Percentiles rank a stretch among this genome's conserved stretches.
phyloP scores from a whole-genome alignment of 352 stramenopile genomes.

The Phytophthora aleatoria region DNA sequence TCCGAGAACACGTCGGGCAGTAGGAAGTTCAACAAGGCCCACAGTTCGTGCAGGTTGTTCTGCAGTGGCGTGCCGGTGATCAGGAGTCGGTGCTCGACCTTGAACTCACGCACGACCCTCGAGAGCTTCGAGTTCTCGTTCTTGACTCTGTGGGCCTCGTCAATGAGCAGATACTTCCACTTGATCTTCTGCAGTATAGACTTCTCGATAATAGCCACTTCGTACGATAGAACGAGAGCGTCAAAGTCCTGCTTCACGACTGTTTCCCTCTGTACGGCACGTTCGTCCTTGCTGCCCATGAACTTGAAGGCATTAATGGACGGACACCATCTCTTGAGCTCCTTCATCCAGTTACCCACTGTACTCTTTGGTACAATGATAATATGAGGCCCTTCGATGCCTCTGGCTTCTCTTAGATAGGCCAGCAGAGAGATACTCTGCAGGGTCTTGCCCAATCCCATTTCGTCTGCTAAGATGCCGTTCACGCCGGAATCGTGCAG shows the following conservation, averaged over 20 bases:
- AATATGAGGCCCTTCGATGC: constrained; percentile 96
- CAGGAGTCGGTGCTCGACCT: constrained; percentile 94
- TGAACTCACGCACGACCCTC: constrained; percentile 84
- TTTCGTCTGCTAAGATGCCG: constrained; percentile 86
- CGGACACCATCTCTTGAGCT: constrained; percentile 97
- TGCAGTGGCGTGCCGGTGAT: constrained; percentile 99
- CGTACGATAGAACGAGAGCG: constrained; percentile 91
- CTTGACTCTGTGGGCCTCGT: constrained; percentile 99
- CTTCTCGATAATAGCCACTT: constrained; percentile 96
- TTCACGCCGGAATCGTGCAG: constrained; percentile 92
- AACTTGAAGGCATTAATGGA: constrained; percentile 95
- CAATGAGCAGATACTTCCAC: constrained; percentile 98
- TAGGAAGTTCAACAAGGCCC: constrained; percentile 99
- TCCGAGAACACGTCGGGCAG: constrained; percentile 94
- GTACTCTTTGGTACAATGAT: constrained; percentile 98
- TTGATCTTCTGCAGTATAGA: constrained; percentile 92
- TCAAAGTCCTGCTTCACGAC: constrained; percentile 91
- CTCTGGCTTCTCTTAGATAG: constrained; percentile 93
- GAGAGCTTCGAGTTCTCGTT: constrained; percentile 95
- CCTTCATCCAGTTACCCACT: constrained; percentile 98
- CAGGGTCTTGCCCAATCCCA: constrained; percentile 95
- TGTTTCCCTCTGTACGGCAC: constrained; percentile 91
- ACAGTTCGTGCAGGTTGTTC: constrained; percentile 99
- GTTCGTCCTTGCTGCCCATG: constrained; percentile 95
- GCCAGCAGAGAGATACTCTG: constrained; percentile 98